These are phyloP conservation scores for Diaporthe sp. DNA, from an alignment of 2,329 filamentous ascomycete species.

Conservation along the genomic window DNA sequence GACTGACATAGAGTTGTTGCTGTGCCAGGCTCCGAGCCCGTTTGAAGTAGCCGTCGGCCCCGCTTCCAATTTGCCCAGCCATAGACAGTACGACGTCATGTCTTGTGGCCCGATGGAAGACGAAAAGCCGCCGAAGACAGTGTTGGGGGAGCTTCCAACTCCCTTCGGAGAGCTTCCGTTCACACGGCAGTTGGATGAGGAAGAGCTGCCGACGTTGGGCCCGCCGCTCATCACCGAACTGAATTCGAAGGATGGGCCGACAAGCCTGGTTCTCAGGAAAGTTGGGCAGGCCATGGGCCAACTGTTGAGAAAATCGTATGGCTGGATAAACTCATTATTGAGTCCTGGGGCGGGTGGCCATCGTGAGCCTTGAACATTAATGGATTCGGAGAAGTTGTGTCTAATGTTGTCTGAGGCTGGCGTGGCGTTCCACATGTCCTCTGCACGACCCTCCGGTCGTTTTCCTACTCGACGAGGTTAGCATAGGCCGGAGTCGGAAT, in stretches of 20 bases:
- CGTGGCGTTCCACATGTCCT: background rate
- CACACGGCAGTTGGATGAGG: background rate
- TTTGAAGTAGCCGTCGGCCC: too few relatives aligned
- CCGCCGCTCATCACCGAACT: background rate
- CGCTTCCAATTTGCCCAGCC: too few relatives aligned
- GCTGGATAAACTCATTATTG: background rate
- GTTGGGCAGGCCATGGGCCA: background rate
- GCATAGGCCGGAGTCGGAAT: too few relatives aligned
- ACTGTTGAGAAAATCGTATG: background rate
- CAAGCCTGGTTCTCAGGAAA: background rate
- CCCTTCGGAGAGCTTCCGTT: background rate
- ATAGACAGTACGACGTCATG: background rate
- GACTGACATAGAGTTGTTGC: too few relatives aligned
- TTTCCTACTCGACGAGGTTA: too few relatives aligned
- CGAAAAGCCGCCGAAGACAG: constrained; percentile 23
- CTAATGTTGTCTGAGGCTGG: background rate
- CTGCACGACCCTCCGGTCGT: too few relatives aligned
- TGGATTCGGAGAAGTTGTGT: background rate
- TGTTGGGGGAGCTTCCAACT: background rate
- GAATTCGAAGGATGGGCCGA: background rate
- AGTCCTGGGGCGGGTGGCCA: background rate
- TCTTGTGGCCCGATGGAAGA: constrained; percentile 5
- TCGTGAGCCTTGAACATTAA: background rate
- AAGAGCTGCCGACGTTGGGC: constrained; percentile 4
- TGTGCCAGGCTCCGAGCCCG: too few relatives aligned